Percentiles rank a stretch among this genome's conserved stretches.
These are phyloP conservation scores for Lenzites betulinus DNA, from an alignment of 768 basidiomycete genomes.

Conservation along the genomic window DNA sequence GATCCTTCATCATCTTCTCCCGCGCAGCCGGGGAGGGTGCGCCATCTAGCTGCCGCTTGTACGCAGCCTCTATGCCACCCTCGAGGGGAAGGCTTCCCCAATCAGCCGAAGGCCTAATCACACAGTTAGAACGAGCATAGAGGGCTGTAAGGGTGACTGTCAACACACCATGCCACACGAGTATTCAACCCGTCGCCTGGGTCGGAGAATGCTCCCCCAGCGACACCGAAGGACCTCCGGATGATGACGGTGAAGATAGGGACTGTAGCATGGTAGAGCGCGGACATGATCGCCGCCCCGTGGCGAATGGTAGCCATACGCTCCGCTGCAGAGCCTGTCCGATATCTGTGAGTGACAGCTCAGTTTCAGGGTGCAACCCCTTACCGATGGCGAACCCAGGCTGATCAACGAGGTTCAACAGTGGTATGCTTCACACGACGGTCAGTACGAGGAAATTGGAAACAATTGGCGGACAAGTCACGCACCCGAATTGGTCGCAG, in stretches of 20 bases:
- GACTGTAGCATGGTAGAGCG: conserved; percentile 14
- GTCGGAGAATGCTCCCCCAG: conserved; percentile 18
- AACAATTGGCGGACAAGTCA: neutral
- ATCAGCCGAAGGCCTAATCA: conserved; percentile 21
- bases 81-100: conserved; percentile 25
- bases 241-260: conserved; percentile 21
- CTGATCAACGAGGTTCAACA: conserved; percentile 23
- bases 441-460: neutral
- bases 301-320: conserved; percentile 19
- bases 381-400: conserved; percentile 21
- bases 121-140: too few species aligned
- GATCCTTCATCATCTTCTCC: conserved; percentile 20
- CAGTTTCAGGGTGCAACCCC: neutral
- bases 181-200: conserved; percentile 18
- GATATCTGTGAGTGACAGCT: neutral
- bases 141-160: too few species aligned
- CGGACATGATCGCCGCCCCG: conserved; percentile 17
- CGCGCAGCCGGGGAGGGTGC: conserved; percentile 15
- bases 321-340: conserved; percentile 19
- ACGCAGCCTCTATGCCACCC: conserved; percentile 24
- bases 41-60: conserved; percentile 19
- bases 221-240: conserved; percentile 20
- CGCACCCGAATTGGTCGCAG: conserved; percentile 22
- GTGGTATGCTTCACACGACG: conserved; percentile 4
- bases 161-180: conserved; percentile 20